phyloP scores from a whole-genome alignment of 768 basidiomycete species.

The Psilocybe azurescens region DNA sequence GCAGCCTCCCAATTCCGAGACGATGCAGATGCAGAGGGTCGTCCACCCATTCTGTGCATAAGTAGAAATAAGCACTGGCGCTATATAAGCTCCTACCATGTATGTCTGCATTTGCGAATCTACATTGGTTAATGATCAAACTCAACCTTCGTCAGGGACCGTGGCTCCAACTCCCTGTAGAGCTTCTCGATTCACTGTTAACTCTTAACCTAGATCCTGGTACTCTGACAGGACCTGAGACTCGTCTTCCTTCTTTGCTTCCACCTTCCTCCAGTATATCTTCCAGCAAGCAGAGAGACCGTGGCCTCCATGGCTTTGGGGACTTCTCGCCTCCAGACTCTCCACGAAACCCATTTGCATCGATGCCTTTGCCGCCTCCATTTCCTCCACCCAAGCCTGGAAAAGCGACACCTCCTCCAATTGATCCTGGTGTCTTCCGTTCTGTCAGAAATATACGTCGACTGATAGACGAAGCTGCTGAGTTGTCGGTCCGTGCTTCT shows the following conservation, averaged over 20 bases:
- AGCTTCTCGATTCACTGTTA: slow-evolving; percentile 83
- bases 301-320: slow-evolving; percentile 46
- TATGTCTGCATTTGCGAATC: slow-evolving; percentile 43
- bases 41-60: slow-evolving; percentile 78
- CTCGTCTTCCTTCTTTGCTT: slow-evolving; percentile 42
- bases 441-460: slow-evolving; percentile 76
- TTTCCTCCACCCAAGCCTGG: slow-evolving; percentile 63
- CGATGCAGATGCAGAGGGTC: slow-evolving; percentile 45
- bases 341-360: slow-evolving; percentile 36
- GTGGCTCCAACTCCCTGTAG: slow-evolving; percentile 89
- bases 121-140: slow-evolving; percentile 13
- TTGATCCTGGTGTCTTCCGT: slow-evolving; percentile 88
- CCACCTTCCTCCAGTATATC: slow-evolving; percentile 31
- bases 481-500: slow-evolving; percentile 85
- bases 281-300: slow-evolving; percentile 47
- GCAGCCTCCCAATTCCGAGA: slow-evolving; percentile 33
- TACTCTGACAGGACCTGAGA: slow-evolving; percentile 55
- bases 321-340: slow-evolving; percentile 53
- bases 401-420: slow-evolving; percentile 81
- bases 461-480: slow-evolving; percentile 89
- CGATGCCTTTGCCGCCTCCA: slow-evolving; percentile 45
- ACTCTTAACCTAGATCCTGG: slow-evolving; percentile 79
- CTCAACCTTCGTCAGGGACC: slow-evolving; percentile 65
- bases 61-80: slow-evolving; percentile 95
- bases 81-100: slow-evolving; percentile 91